Evolutionary conservation across 1,284 basidiomycete species (phyloP), one percentile per base, ranked within the genome.

Genomic region (Heterobasidion irregulare): DNA sequence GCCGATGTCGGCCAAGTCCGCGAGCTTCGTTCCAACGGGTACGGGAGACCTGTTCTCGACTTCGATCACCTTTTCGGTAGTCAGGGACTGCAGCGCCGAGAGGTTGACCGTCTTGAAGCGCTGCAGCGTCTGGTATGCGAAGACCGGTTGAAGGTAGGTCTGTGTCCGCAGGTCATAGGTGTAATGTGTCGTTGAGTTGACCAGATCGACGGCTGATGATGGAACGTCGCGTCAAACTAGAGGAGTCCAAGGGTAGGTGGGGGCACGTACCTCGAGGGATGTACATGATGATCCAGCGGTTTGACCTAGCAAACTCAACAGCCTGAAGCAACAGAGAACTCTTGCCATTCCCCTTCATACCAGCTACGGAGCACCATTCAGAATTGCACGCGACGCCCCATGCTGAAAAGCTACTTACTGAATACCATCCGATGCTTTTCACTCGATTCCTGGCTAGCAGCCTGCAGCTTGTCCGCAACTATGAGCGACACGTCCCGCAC

Each of bases 211-310:
- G 1, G 83, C 87, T 83, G 61, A n/a, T 2, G 15, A 44, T 8
- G 35, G 6, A 26, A 13, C 1, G n/a, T 38, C 18, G 19, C 15
- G 38, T 8, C 36, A 41, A 34, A 15, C 32, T 43, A 32, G 44
- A 15, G n/a, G 46, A 13, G 13, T n/a, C 45, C 26, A 26, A n/a
- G 58, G 34, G 18, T 46, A 33, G 4, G 47, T 6, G 36, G 8
- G n/a, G n/a, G n/a, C 10, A n/a, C 12, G 38, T 47, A 90, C 89
- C 82, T 70, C 85, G 75, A 2, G 94, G 93, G n/a, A 94, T 79
- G 68, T 96, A 98, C 47, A 97, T 70, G 32, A 95, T 91, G 43
- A 96, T 77, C 89, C 91, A 97, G 13, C 81, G 80, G 33, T 82
- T 79, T 12, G 81, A 74, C 19, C 82, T 65, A 13, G 86, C 86